A percentile compares a stretch with the other conserved stretches of the same genome.
These are phyloP conservation scores for Curvularia spicifera DNA, from an alignment of 2,329 filamentous ascomycete species.

Conservation along the genomic window DNA sequence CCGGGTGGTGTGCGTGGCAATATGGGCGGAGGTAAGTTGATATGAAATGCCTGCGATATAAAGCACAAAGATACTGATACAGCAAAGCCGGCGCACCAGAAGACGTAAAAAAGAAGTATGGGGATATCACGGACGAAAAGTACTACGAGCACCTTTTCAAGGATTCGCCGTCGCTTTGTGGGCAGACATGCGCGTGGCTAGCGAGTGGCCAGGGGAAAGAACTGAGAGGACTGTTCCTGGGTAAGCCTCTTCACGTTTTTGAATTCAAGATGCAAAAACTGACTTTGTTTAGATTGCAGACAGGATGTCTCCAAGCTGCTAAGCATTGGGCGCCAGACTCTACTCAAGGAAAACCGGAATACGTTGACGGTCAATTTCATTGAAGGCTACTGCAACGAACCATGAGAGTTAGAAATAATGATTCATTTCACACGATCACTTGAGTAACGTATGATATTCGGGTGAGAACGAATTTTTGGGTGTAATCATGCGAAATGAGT, in stretches of 20 bases:
- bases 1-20: slow-evolving; percentile 37
- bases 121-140: slow-evolving; percentile 33
- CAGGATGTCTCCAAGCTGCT: slow-evolving; percentile 37
- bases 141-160: slow-evolving; percentile 38
- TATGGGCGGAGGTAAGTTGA: slow-evolving; percentile 39
- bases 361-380: slow-evolving; percentile 40
- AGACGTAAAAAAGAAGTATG: slow-evolving; percentile 40
- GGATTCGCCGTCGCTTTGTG: slow-evolving; percentile 36
- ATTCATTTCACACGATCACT: neutral
- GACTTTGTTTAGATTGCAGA: slow-evolving; percentile 31
- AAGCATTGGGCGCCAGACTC: slow-evolving; percentile 30
- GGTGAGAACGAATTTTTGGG: neutral
- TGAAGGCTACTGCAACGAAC: slow-evolving; percentile 41
- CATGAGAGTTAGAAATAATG: slow-evolving; percentile 9
- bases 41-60: neutral
- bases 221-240: slow-evolving; percentile 36
- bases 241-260: slow-evolving; percentile 10
- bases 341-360: slow-evolving; percentile 39
- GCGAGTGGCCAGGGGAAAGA: slow-evolving; percentile 39
- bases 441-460: neutral
- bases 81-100: slow-evolving; percentile 24
- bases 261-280: neutral
- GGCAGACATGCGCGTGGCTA: slow-evolving; percentile 41
- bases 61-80: slow-evolving; percentile 8
- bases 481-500: neutral